Base-by-base conservation (phyloP, 106 monocot genomes). In the Cymbidium sinense region DNA sequence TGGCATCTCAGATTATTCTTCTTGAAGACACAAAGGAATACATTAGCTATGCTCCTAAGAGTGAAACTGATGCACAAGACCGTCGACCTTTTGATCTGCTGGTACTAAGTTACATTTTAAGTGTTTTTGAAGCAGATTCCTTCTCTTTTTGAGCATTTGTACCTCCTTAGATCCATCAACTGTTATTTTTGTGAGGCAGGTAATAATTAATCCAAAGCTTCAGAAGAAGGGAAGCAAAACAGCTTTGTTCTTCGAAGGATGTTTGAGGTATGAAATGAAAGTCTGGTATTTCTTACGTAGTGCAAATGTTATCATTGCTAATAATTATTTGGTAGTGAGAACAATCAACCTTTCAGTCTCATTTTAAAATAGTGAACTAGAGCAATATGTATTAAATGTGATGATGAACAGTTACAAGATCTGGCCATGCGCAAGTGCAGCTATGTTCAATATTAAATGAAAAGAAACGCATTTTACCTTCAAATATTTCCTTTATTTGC, bases 231-330 rank as follows among this genome's bases (percentile, higher is more conserved):
- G 93, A 33, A 77, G 86, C 62, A 93, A 81, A 79, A 94, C 89
- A 37, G 88, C 93, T 54, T 70, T 93, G 2, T 94, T 96, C 83
- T 96, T 96, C 75, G 96, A 96, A 83, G 96, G 96, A 75, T 96
- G 96, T 69, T 86, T 96, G 75, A 96, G 96, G 96, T 94, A 88
- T 70, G 36, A 27, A 50, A 43, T 17, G 17, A 35, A 31, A 43
- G 33, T 55, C 19, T n/a, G n/a, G n/a, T n/a, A n/a, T n/a, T n/a
- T n/a, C n/a, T n/a, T n/a, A n/a, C n/a, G n/a, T n/a, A n/a, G n/a
- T n/a, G 13, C 54, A n/a, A 18, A 18, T 11, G 34, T 19, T 34
- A 70, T 70, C n/a, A 34, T 33, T 70, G n/a, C 19, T 31, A 34
- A 27, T 33, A 5, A 34, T 1, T 7, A 65, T 65, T 65, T 65